Percentiles rank a stretch among this genome's conserved stretches.
These are phyloP conservation scores for Myochromella boudieri DNA, from an alignment of 768 basidiomycete species.

Conservation along the genomic window DNA sequence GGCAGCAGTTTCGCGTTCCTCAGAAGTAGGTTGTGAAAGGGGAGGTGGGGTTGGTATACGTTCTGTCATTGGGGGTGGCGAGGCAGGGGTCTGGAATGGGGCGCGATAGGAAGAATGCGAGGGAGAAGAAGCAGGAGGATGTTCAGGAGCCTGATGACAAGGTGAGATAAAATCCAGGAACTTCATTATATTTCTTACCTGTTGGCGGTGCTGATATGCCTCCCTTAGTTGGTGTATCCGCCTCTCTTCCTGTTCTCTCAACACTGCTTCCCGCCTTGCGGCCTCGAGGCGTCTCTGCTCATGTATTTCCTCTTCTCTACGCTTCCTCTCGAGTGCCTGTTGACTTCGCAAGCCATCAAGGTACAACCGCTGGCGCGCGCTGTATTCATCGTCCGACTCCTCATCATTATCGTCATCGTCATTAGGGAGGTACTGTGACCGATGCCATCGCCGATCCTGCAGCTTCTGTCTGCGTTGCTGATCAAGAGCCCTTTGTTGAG, in stretches of 20 bases:
- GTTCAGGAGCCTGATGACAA: not conserved
- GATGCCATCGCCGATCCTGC: conserved; percentile 25
- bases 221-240: conserved; percentile 13
- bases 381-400: conserved; percentile 29
- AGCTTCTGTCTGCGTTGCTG: conserved; percentile 28
- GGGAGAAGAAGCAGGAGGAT: not conserved
- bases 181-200: conserved; percentile 9
- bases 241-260: conserved; percentile 8
- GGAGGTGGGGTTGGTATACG: conserved; percentile 10
- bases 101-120: not conserved
- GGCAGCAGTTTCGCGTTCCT: conserved; percentile 40
- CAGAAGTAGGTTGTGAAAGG: conserved; percentile 20
- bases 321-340: conserved; percentile 26
- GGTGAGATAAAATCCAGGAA: not conserved
- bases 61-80: conserved; percentile 6
- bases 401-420: conserved; percentile 33
- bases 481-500: conserved; percentile 20
- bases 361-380: conserved; percentile 31
- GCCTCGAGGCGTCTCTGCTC: conserved; percentile 13
- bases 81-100: not conserved
- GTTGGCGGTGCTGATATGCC: conserved; percentile 11
- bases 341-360: conserved; percentile 30
- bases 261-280: conserved; percentile 10
- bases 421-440: conserved; percentile 38
- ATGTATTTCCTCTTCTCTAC: conserved; percentile 17